Percentiles rank a stretch among this genome's conserved stretches.
These are phyloP conservation scores for Citrullus mucosospermus DNA, from an alignment of 306 rosid species.

Conservation along the genomic window DNA sequence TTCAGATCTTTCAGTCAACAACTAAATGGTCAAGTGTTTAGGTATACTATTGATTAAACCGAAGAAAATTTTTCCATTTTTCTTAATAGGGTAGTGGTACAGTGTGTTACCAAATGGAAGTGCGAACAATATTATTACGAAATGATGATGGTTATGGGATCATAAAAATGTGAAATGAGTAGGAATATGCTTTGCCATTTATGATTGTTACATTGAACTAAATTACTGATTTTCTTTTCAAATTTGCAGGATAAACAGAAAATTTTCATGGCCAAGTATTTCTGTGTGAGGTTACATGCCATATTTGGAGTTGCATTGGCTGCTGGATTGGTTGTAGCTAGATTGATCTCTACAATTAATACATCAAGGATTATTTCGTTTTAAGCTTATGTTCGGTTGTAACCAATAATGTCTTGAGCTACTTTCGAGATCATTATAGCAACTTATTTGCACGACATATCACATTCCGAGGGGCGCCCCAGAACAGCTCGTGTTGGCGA, in stretches of 20 bases:
- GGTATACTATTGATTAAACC: background rate
- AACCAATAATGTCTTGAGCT: background rate
- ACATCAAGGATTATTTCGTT: background rate
- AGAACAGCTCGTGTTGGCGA: background rate
- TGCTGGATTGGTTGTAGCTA: slow-evolving; percentile 53
- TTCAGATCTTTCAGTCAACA: background rate
- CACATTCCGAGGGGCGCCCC: background rate
- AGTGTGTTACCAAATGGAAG: background rate
- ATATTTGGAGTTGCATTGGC: slow-evolving; percentile 77
- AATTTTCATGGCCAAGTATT: slow-evolving; percentile 93
- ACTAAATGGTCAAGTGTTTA: background rate
- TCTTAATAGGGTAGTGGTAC: background rate
- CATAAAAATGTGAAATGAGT: background rate
- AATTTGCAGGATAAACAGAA: slow-evolving; percentile 54
- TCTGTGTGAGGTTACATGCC: slow-evolving; percentile 72
- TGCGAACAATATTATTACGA: background rate
- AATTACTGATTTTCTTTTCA: background rate
- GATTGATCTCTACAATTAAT: slow-evolving; percentile 18
- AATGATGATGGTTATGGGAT: background rate
- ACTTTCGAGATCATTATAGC: background rate
- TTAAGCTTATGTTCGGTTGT: background rate
- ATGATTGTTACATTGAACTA: background rate
- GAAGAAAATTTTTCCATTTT: background rate
- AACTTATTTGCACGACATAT: background rate
- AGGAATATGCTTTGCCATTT: background rate